phyloP scores from a whole-genome alignment of 2,329 filamentous ascomycete species.

The Neophaeococcomyces mojaviensis region DNA sequence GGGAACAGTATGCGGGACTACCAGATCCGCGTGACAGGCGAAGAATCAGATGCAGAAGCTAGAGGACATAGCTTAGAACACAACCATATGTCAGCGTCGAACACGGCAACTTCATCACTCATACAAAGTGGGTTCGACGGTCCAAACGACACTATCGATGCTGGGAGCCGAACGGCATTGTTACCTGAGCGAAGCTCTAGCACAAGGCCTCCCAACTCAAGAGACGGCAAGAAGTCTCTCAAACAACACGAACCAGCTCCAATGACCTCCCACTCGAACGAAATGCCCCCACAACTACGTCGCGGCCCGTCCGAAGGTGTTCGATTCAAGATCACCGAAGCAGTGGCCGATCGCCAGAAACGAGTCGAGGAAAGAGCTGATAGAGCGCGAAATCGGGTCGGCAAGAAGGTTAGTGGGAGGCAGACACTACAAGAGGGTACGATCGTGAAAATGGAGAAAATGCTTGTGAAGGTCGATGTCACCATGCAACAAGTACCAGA shows the following conservation, averaged over 20 bases:
- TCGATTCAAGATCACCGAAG: constrained; percentile 39
- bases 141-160: constrained; percentile 14
- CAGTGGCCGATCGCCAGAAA: constrained; percentile 33
- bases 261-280: constrained; percentile 8
- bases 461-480: constrained; percentile 57
- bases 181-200: constrained; percentile 4
- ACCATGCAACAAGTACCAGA: constrained; percentile 46
- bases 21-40: background rate
- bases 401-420: constrained; percentile 28
- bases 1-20: background rate
- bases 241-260: constrained; percentile 18
- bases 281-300: background rate
- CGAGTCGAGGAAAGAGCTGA: constrained; percentile 32
- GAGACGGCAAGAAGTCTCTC: constrained; percentile 8
- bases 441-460: constrained; percentile 60
- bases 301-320: constrained; percentile 24
- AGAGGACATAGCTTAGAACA: background rate
- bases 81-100: background rate
- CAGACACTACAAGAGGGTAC: constrained; percentile 47
- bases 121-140: background rate
- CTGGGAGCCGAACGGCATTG: constrained; percentile 16
- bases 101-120: constrained; percentile 2
- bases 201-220: background rate
- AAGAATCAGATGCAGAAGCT: background rate
- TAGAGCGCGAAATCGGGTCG: constrained; percentile 30